phyloP scores from a whole-genome alignment of 164 flowering plant species.

The Chimonanthus praecox region DNA sequence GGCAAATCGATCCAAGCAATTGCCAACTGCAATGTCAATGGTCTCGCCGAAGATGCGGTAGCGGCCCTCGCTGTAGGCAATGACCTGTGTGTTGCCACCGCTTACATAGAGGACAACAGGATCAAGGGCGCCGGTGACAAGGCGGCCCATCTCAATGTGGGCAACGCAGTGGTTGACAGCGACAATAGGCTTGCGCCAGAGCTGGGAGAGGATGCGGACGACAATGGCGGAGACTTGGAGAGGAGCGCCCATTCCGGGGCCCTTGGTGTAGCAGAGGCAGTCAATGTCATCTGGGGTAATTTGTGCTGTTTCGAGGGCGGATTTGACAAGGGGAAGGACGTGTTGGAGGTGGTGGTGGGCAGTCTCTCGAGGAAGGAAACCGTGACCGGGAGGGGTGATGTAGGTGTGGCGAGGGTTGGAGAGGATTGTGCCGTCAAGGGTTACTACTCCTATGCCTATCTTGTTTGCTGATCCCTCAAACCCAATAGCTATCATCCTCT shows the following conservation, averaged over 20 bases:
- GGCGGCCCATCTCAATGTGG: conserved; percentile 95
- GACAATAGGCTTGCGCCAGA: conserved; percentile 92
- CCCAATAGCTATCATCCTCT: conserved; percentile 59
- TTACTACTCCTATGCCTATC: conserved; percentile 93
- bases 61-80: conserved; percentile 88
- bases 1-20: conserved; percentile 94
- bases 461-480: conserved; percentile 97
- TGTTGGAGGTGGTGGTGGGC: conserved; percentile 91
- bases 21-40: conserved; percentile 96
- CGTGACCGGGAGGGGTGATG: conserved; percentile 96
- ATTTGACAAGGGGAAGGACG: conserved; percentile 68
- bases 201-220: conserved; percentile 68
- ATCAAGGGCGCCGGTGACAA: conserved; percentile 88
- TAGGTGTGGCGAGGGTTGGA: conserved; percentile 96
- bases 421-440: conserved; percentile 77
- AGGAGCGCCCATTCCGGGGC: conserved; percentile 99
- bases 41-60: conserved; percentile 97
- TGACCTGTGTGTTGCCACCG: conserved; percentile 97
- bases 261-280: conserved; percentile 94
- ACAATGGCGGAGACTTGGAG: conserved; percentile 79
- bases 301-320: conserved; percentile 55
- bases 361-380: conserved; percentile 93
- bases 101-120: conserved; percentile 96
- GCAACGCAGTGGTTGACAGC: conserved; percentile 97
- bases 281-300: conserved; percentile 61